Base-by-base conservation (phyloP, 495 filamentous ascomycete genomes). In the Neurospora sp. region DNA sequence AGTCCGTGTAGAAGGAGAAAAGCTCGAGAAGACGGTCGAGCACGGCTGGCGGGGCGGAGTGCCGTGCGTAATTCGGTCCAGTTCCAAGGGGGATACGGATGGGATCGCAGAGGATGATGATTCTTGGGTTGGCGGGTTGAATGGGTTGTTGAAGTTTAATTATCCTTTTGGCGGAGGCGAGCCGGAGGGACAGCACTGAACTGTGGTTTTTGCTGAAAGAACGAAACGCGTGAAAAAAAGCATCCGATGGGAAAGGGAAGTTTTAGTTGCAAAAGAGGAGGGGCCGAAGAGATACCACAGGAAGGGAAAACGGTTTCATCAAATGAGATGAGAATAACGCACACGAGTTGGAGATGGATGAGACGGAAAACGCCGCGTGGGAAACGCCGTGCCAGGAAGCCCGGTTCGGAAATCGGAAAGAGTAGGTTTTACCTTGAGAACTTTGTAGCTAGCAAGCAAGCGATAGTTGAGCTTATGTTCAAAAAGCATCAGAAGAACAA, bases 41-140 rank as follows among this genome's bases (percentile, higher is more conserved):
- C 54, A 66, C 1, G 86, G 85, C 39, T 90, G 89, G 88, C 79
- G 79, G 7, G 91, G 91, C 13, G 91, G 91, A 0, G 90, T 93
- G 39, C 91, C 91, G 13, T 91, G 90, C 76, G 89, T 93, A 24
- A 91, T 92, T 69, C 81, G 89, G 36, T 83, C 82, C 0, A 76
- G 83, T 2, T 79, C 81, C 66, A 82, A 77, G 73, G 81, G 79
- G 48, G 83, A 82, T 28, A 48, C 74, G 9, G 82, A 80, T 19
- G 88, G 88, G 3, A 78, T 81, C 71, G 85, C 84, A 1, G 88
- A 91, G 78, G 91, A 92, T 76, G 90, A 91, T 75, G 96, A 98
- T 80, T 93, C 93, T 17, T 99, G 96, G 96, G 96, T 99, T 19
- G 96, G 95, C 1, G 96, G 96, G 8, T 81, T 99, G 82, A 98